Evolutionary conservation across 2,329 filamentous ascomycete genomes (phyloP), one percentile per base, ranked within the genome.

Genomic region (Monosporascus ibericus): DNA sequence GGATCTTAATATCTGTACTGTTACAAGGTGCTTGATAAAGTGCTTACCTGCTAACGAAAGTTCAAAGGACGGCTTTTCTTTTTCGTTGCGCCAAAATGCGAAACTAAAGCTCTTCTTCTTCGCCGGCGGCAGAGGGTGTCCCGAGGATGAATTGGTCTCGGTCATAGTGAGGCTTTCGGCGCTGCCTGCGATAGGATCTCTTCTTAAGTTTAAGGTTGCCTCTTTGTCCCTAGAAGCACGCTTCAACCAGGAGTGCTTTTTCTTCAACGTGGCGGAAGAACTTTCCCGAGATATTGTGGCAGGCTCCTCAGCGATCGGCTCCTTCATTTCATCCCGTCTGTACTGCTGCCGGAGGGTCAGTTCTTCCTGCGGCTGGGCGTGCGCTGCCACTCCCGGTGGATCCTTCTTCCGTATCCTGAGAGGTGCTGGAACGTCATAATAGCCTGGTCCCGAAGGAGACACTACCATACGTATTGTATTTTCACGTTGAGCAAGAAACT

Each of bases 391-490:
- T 52, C 54, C 36, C 61, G 58, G 37, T 7, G 60, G 47, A 8
- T 49, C 48, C 56, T 72, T 73, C 61, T 75, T 77, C 48, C 70
- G 70, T 18, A 75, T 65, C 38, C 75, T 73, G 46, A 75, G 68
- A 27, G 71, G 71, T 47, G 67, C 64, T 0, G 74, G 71, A 2
- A 65, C 60, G 30, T 68, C 63, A 1, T 70, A 63, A 3, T 67
- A 65, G 46, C 63, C 68, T 3, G 55, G 52, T 7, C 64, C 65
- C 2, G 70, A 70, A 3, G 77, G 75, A 3, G 79, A 79, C 52
- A 75, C 68, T n/a, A 82, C 79, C 5, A 82, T 65, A 6, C 79
- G 76, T 59, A 82, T 82, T 1, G 78, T 81, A 48, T 78, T 73
- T 52, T 77, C 73, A 3, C 72, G 72, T 34, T 67, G 70, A 48